Base-by-base conservation (phyloP, 441 rosid species). In the Hura crepitans region DNA sequence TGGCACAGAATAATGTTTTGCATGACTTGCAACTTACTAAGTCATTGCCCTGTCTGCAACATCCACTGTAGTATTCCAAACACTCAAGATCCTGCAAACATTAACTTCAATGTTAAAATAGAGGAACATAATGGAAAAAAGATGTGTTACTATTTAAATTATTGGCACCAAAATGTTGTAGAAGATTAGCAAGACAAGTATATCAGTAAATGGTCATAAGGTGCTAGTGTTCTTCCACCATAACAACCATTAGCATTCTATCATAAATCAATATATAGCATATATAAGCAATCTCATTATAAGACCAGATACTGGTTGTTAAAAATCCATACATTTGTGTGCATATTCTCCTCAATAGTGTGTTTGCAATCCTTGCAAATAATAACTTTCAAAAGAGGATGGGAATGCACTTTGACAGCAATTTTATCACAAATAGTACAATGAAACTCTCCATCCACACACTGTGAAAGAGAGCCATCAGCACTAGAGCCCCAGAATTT, bases 351-450 rank as follows among this genome's bases (percentile, higher is more conserved):
- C 77, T 88, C 94, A 74, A 93, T 73, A 65, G 80, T 79, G 69
- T 74, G 71, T 86, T 91, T 93, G 90, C 99, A 96, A 69, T 85
- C 93, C 74, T 75, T 78, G 88, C 99, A 96, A 75, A 96, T 59
- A 70, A 96, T 91, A 68, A 96, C 99, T 78, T 85, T 84, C 77
- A 96, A 70, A 62, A 88, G 83, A 20, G 98, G 99, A 81, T 96
- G 99, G 25, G 86, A 64, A 66, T 87, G 89, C 78, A 84, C 97
- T 82, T 87, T 88, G 66, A 73, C 71, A 75, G 85, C 81, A 74
- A 86, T 69, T 72, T 84, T 85, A 71, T 83, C 64, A 78, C 99
- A 96, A 65, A 87, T 96, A 72, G 99, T 91, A 77, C 99, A 96
- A 69, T 71, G 77, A 73, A 86, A 89, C 72, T 72, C 79, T 75